Percentiles rank a stretch among this genome's conserved stretches.
These are phyloP conservation scores for Hagleromyces aurorensis DNA, from an alignment of 805 yeast genomes.

Conservation along the genomic window DNA sequence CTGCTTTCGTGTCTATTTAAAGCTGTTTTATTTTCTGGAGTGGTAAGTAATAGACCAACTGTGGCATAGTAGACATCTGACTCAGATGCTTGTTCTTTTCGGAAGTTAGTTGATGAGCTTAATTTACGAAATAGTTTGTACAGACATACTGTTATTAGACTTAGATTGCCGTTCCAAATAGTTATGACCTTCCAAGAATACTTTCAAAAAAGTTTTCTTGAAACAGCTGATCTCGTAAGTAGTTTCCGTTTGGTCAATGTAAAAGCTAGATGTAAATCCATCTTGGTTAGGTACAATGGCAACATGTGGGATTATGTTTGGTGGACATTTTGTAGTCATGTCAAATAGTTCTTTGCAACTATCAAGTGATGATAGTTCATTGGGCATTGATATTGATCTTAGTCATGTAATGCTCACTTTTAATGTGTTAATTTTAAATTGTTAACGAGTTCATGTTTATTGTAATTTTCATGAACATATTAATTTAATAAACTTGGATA, in stretches of 20 bases:
- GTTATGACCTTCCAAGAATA: conserved; percentile 30
- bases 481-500: too few relatives aligned
- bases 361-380: too few relatives aligned
- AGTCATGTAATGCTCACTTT: too few relatives aligned
- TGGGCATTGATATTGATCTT: too few relatives aligned
- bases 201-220: conserved; percentile 22
- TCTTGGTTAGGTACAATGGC: conserved; percentile 17
- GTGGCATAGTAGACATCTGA: conserved; percentile 21
- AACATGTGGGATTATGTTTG: conserved; percentile 6
- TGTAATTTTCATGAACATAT: too few relatives aligned
- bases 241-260: conserved; percentile 6
- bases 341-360: conserved; percentile 15
- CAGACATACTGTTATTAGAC: conserved; percentile 5
- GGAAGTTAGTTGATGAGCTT: conserved; percentile 1
- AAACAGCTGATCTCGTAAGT: conserved; percentile 31
- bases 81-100: too few relatives aligned
- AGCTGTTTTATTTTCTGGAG: conserved; percentile 32
- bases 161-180: conserved; percentile 7
- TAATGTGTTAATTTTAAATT: too few relatives aligned
- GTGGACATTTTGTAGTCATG: conserved; percentile 4
- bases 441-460: too few relatives aligned
- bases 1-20: conserved; percentile 28
- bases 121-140: background rate
- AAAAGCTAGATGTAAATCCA: conserved; percentile 6
- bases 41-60: conserved; percentile 30